Conservation (phyloP, 768 basidiomycete species). For the Kondoa subrosea region DNA sequence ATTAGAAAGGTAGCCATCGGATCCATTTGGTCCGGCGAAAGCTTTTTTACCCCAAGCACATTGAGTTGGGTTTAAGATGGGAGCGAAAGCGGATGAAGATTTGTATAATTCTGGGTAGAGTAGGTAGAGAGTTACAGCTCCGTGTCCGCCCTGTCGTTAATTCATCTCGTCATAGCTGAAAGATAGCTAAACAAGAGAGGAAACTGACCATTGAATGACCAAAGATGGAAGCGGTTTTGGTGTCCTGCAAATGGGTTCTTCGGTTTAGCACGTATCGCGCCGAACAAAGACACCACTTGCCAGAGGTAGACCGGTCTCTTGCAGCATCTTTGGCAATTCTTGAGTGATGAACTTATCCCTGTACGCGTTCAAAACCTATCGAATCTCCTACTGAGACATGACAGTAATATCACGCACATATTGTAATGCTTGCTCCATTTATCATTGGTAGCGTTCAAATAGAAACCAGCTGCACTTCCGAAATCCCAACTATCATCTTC, state of each 20-base stretch:
- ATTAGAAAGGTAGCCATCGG: conserved; percentile 54
- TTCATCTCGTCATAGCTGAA: neutral
- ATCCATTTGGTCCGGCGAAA: conserved; percentile 37
- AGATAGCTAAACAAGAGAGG: neutral
- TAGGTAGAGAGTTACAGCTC: conserved; percentile 79
- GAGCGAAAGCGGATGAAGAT: conserved; percentile 77
- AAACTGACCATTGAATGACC: conserved; percentile 72
- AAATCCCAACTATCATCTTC: conserved; percentile 42
- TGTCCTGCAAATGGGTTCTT: conserved; percentile 42
- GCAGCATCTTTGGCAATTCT: conserved; percentile 67
- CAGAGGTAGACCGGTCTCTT: conserved; percentile 55
- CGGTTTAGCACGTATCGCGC: neutral
- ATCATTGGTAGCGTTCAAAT: conserved; percentile 66
- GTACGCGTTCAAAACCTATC: conserved; percentile 34
- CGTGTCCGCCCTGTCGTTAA: conserved; percentile 52
- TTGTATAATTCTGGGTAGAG: conserved; percentile 51
- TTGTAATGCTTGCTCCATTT: conserved; percentile 34
- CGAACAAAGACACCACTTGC: conserved; percentile 37
- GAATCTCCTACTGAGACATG: neutral
- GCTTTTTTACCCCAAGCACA: conserved; percentile 87
- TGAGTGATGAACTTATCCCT: conserved; percentile 72
- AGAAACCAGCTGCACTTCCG: conserved; percentile 64
- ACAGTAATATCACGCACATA: conserved; percentile 19
- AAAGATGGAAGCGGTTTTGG: conserved; percentile 65
- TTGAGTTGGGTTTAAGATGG: conserved; percentile 66